Conservation (phyloP, 495 filamentous ascomycete genomes). For the Ramalina intermedia region DNA sequence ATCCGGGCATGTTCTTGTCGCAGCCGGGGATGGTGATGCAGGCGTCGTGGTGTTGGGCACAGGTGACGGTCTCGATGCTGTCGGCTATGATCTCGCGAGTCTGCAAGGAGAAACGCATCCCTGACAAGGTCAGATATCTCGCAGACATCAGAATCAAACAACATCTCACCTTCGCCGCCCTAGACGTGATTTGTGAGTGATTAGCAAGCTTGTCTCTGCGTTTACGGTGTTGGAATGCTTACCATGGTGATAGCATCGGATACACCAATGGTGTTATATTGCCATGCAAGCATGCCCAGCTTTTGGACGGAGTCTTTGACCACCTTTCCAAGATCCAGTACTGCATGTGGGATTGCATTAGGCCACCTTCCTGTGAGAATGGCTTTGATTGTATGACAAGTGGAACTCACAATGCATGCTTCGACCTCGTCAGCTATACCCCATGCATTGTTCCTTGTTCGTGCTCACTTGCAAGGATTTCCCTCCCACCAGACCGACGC, state of each 20-base stretch:
- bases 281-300: conserved; percentile 81
- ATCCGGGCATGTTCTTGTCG: conserved; percentile 98
- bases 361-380: too few relatives aligned
- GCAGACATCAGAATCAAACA: not conserved
- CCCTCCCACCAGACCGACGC: conserved; percentile 97
- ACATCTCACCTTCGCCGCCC: conserved; percentile 61
- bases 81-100: conserved; percentile 91
- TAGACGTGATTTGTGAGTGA: too few relatives aligned
- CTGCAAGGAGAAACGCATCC: conserved; percentile 96
- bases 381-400: not conserved
- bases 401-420: conserved; percentile 24
- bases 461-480: conserved; percentile 66
- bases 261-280: conserved; percentile 89
- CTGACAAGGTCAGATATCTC: conserved; percentile 27
- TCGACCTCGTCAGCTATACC: conserved; percentile 7
- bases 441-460: not conserved
- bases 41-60: conserved; percentile 78
- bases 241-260: conserved; percentile 88
- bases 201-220: too few relatives aligned
- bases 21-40: conserved; percentile 92
- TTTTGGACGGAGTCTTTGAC: conserved; percentile 73
- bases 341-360: conserved; percentile 20
- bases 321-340: conserved; percentile 79
- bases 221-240: too few relatives aligned
- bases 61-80: conserved; percentile 84